Evolutionary conservation across 116 monocot species (phyloP), one percentile per base, ranked within the genome.

Genomic region (Thalassia testudinum): DNA sequence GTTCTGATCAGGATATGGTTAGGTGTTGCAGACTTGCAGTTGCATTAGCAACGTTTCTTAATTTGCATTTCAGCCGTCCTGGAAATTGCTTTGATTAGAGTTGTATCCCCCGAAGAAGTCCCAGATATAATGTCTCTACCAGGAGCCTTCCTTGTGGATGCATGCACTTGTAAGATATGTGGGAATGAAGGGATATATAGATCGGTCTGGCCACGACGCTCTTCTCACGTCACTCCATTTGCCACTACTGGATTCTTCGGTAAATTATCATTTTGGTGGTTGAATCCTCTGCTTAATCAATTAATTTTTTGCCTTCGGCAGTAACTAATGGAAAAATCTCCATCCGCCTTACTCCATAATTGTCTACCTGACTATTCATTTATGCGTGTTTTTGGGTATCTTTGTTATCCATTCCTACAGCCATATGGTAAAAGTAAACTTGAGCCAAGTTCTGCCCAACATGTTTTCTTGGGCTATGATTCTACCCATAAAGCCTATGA

Each of bases 191-290:
- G 17, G 16, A 40, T 7, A 14, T 7, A 14, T 8, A n/a, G n/a
- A n/a, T n/a, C n/a, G n/a, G n/a, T n/a, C n/a, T n/a, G 47, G n/a
- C 27, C 52, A 27, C 40, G 52, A 24, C 16, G 52, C 67, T 47
- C 62, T 78, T 12, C 72, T 65, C 44, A 47, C 24, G 70, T 72
- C 13, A 71, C 78, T 51, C 51, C 64, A 42, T 73, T 74, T 61
- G 60, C 81, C 12, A 64, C 8, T 44, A 85, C 85, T 52, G 78
- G 85, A 8, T 63, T 85, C 40, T 24, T 80, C 20, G 78, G 84
- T 30, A 76, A 45, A 62, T 67, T 85, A 70, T 63, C 81, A 37
- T 91, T 91, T 48, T 85, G 85, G 85, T 91, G 91, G 91, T 48
- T 91, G 57, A 91, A 85, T 48, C 67, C 90, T 56, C 62, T 91